Conservation (phyloP, 306 rosid species). For the Dryas alaskensis region DNA sequence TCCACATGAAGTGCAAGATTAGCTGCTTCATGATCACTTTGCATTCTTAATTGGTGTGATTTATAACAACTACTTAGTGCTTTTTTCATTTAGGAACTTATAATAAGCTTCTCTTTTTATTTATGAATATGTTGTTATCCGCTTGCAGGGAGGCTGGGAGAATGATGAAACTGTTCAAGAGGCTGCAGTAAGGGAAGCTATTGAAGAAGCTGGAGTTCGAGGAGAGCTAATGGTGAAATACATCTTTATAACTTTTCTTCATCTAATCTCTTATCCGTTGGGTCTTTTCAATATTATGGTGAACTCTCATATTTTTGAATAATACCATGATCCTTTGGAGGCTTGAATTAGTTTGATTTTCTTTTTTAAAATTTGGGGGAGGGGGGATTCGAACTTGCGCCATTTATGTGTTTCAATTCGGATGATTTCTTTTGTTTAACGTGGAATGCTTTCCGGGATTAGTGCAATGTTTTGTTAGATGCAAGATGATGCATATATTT, state of each 20-base stretch:
- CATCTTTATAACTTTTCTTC: background rate
- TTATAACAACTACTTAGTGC: background rate
- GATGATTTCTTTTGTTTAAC: background rate
- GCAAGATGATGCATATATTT: no score
- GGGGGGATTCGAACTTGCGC: no score
- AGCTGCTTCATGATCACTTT: background rate
- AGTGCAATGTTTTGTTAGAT: no score
- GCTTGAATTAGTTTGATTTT: background rate
- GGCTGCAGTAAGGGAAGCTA: constrained; percentile 53
- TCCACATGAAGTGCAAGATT: background rate
- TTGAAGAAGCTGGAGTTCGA: constrained; percentile 65
- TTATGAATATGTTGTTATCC: background rate
- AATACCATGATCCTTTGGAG: background rate
- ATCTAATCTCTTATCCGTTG: background rate
- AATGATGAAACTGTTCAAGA: constrained; percentile 56
- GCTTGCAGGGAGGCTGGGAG: constrained; percentile 62
- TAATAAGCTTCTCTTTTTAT: background rate
- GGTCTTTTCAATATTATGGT: background rate
- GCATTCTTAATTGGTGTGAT: background rate
- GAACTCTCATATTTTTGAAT: background rate
- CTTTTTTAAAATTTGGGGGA: no score
- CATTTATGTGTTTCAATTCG: background rate
- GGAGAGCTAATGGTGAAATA: constrained; percentile 53
- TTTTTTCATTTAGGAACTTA: background rate
- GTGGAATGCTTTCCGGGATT: background rate